These are phyloP conservation scores for Metschnikowia aberdeeniae DNA, from an alignment of 805 yeast species.

Conservation along the genomic window DNA sequence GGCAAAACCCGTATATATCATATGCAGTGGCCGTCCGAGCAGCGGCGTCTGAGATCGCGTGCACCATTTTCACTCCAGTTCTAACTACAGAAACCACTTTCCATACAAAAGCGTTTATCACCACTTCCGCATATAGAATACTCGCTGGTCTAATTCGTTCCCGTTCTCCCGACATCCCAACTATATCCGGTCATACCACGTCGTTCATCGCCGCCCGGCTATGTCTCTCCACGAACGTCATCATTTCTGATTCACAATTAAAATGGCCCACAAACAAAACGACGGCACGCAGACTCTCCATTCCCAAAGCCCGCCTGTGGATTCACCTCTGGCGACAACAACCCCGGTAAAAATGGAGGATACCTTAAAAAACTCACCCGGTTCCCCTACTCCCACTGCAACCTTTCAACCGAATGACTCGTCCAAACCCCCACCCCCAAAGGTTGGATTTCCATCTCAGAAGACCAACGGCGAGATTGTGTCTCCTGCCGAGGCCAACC, in stretches of 20 bases:
- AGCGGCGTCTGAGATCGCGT: conserved; percentile 1
- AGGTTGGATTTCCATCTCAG: not conserved
- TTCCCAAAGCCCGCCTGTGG: not conserved
- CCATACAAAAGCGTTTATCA: not conserved
- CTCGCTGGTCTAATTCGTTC: not conserved
- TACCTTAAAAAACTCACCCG: not conserved
- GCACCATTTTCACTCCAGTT: not conserved
- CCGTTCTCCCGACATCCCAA: too few species aligned
- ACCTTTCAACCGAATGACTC: not conserved
- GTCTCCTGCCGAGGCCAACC: not conserved
- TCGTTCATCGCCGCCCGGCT: conserved; percentile 2
- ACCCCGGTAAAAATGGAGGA: not conserved
- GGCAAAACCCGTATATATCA: not conserved
- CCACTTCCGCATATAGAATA: too few species aligned
- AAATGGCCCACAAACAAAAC: conserved; percentile 4
- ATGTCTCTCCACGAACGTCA: not conserved
- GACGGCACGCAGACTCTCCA: not conserved
- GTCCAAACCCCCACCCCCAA: not conserved
- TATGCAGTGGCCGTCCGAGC: conserved; percentile 7
- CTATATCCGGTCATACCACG: not conserved
- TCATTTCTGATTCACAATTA: not conserved
- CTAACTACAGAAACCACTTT: not conserved
- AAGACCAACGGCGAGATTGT: not conserved
- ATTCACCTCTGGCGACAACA: not conserved
- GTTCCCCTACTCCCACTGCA: not conserved